Percentiles rank a stretch among this genome's conserved stretches.
phyloP scores from a whole-genome alignment of 345 rosid genomes.

The Erucastrum elatum region DNA sequence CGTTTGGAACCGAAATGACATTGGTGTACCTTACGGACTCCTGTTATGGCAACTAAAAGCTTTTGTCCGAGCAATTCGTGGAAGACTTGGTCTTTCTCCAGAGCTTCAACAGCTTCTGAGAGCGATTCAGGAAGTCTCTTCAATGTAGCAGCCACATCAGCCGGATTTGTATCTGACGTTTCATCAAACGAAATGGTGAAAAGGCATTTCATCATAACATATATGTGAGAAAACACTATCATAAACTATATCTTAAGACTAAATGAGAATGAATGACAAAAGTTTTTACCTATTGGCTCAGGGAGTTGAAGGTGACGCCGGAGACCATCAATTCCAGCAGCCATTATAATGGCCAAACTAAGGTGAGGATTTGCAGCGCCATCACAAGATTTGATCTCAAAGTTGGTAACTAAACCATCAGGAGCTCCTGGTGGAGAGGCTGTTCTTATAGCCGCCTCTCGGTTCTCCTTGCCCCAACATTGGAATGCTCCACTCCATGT shows the following conservation, averaged over 20 bases:
- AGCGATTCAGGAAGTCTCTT: constrained; percentile 75
- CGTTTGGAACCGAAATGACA: neutral
- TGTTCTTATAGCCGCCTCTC: constrained; percentile 81
- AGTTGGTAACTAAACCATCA: constrained; percentile 82
- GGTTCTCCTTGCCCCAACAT: constrained; percentile 99
- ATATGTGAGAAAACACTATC: neutral
- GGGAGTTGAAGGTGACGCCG: constrained; percentile 68
- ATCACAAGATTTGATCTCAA: constrained; percentile 88
- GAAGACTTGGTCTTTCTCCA: constrained; percentile 53
- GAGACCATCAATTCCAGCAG: constrained; percentile 94
- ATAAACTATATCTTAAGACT: neutral
- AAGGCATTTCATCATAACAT: neutral
- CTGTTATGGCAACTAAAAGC: constrained; percentile 71
- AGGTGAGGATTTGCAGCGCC: constrained; percentile 90
- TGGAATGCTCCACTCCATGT: constrained; percentile 95
- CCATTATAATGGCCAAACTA: constrained; percentile 70
- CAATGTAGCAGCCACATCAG: constrained; percentile 49
- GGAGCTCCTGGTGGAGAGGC: constrained; percentile 87
- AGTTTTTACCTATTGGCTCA: constrained; percentile 62
- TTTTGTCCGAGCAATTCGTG: constrained; percentile 68
- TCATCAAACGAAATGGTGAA: constrained; percentile 4
- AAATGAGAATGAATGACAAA: neutral
- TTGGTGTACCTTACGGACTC: constrained; percentile 72
- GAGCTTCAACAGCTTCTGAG: constrained; percentile 69
- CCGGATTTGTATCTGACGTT: constrained; percentile 66